Evolutionary conservation across 202 grass and related monocot species (phyloP), one percentile per base, ranked within the genome.

Genomic region (Eragrostis tef): DNA sequence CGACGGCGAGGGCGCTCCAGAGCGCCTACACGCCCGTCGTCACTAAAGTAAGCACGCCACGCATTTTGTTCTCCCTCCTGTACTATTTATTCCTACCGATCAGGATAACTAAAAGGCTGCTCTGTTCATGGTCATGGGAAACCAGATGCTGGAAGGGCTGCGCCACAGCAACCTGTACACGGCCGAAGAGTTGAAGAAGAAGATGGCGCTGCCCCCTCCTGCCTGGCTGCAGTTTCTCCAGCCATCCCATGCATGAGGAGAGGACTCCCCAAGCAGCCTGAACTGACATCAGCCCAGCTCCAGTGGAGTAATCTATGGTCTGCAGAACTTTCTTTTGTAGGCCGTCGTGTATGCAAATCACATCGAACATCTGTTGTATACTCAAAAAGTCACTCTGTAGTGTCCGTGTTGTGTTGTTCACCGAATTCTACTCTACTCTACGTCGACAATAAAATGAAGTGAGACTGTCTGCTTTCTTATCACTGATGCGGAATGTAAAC

Each of bases 121-220:
- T 34, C 36, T 49, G 36, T 70, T 24, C 12, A 11, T n/a, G n/a
- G n/a, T n/a, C n/a, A n/a, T 14, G 34, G 44, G 2, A 54, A 2
- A 15, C 4, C 51, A 97, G 88, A 80, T 91, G 79, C 80, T 88
- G 48, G 85, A 90, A 8, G 92, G 82, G 4, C 69, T 93, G 9
- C 94, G 34, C 24, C 2, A 56, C 47, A 76, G 64, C 61, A 83
- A 90, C 39, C 80, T 93, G 1, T 93, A 91, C 86, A 83, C 67
- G 29, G 34, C 80, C 42, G 74, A 85, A 13, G 82, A 72, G 27
- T 51, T 85, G 12, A 78, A 67, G 65, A 80, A 25, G 81, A 70
- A 46, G 79, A 71, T 75, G 79, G 67, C 52, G 47, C 63, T 75
- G 86, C 86, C 50, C 59, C 60, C 65, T 60, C 73, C 87, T 45